Evolutionary conservation across 306 rosid genomes (phyloP).

Genomic region (Abrus precatorius): DNA sequence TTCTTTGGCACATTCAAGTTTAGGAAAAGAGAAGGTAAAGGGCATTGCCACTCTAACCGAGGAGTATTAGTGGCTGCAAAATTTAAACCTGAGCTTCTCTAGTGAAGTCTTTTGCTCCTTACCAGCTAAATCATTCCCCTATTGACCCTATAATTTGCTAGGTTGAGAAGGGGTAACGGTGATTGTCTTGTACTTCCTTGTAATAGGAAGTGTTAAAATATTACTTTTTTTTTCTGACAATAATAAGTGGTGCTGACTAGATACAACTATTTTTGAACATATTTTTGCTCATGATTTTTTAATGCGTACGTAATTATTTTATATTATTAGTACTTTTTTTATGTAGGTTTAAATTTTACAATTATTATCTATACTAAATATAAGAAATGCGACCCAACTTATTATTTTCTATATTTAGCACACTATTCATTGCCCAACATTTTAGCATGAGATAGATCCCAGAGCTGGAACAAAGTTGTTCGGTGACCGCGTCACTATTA

Average conservation of each 20-base stretch:
- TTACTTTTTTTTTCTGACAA: too few species aligned
- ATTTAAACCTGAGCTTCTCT: not conserved
- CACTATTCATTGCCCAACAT: too few species aligned
- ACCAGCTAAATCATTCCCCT: not conserved
- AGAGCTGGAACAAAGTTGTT: too few species aligned
- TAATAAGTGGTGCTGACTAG: not conserved
- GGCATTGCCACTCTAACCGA: not conserved
- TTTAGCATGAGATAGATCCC: too few species aligned
- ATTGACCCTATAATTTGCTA: conserved; percentile 24
- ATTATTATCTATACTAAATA: not conserved
- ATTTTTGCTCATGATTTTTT: not conserved
- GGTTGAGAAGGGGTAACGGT: conserved; percentile 2
- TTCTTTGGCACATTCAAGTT: conserved; percentile 30
- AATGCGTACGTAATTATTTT: not conserved
- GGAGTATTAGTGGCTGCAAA: conserved; percentile 13
- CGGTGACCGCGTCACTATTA: not conserved
- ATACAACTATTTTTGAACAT: conserved; percentile 24
- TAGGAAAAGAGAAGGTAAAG: conserved; percentile 3
- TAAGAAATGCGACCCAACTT: not conserved
- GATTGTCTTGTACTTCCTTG: too few species aligned
- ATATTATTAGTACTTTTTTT: not conserved
- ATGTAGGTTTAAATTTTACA: not conserved
- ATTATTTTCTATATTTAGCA: too few species aligned
- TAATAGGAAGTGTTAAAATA: too few species aligned
- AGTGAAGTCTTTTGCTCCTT: not conserved